Percentiles rank a stretch among this genome's conserved stretches.
Conservation (phyloP, 495 filamentous ascomycete species). For the Bacidia gigantensis region DNA sequence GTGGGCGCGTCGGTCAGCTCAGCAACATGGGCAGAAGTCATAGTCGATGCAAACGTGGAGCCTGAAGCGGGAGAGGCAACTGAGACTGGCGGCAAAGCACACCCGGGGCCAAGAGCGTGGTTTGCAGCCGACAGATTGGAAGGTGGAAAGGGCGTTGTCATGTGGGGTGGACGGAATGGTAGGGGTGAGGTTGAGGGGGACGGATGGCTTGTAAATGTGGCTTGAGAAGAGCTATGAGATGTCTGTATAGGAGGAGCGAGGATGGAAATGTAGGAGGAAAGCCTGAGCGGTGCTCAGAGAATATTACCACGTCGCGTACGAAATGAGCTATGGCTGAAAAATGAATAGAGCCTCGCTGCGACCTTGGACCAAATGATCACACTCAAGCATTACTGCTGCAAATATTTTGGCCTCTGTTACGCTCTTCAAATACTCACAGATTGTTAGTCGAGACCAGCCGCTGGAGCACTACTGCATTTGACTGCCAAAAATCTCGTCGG, state of each 20-base stretch:
- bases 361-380: no score
- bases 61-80: constrained; percentile 4
- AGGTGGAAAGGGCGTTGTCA: constrained; percentile 30
- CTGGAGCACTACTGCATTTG: no score
- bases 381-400: no score
- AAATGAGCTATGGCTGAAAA: no score
- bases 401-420: no score
- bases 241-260: background rate
- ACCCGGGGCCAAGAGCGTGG: constrained; percentile 36
- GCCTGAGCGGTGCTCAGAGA: no score
- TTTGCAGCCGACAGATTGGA: constrained; percentile 22
- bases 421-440: no score
- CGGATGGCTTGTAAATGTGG: constrained; percentile 33
- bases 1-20: constrained; percentile 28
- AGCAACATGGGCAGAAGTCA: constrained; percentile 35
- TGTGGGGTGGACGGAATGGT: constrained; percentile 40
- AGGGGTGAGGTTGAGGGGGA: constrained; percentile 35
- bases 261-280: background rate
- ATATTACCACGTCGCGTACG: no score
- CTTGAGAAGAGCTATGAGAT: background rate
- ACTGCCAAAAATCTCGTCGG: no score
- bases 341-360: no score
- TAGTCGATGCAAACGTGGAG: constrained; percentile 30
- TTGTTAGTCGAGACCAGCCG: no score
- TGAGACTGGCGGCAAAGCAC: constrained; percentile 30